phyloP scores from a whole-genome alignment of 1,284 basidiomycete species.

The Marasmius sp. region DNA sequence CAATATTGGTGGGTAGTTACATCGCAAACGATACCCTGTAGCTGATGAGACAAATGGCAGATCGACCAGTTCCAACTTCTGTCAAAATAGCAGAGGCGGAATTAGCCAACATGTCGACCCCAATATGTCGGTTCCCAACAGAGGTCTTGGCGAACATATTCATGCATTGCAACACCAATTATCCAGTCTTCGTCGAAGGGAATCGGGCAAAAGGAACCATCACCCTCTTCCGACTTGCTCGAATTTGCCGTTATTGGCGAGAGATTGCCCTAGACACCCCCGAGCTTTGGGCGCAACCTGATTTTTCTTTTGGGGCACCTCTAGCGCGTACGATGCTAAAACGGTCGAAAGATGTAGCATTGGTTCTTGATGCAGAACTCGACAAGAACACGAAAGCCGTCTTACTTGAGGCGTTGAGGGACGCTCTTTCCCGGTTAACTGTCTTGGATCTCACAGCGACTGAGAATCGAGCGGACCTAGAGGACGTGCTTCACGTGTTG shows the following conservation, averaged over 20 bases:
- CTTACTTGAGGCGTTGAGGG: neutral
- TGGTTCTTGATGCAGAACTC: neutral
- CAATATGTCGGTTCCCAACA: neutral
- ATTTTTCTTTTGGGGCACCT: neutral
- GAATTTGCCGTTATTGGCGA: neutral
- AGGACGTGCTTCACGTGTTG: neutral
- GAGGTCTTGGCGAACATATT: neutral
- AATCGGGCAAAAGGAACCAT: neutral
- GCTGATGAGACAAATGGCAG: no score
- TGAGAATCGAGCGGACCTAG: neutral
- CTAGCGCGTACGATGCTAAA: neutral
- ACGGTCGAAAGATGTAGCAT: neutral
- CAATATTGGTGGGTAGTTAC: no score
- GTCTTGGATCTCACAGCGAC: neutral
- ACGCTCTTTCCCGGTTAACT: neutral
- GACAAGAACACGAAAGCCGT: neutral
- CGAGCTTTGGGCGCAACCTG: neutral
- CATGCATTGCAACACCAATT: neutral
- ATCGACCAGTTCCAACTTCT: no score
- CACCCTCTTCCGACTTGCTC: neutral
- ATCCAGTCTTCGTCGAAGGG: neutral
- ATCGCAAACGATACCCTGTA: no score
- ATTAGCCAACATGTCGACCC: neutral
- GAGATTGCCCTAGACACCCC: neutral
- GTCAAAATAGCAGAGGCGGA: neutral